phyloP scores from a whole-genome alignment of 1,139 yeast genomes.

The Insectozyma bohioensis region DNA sequence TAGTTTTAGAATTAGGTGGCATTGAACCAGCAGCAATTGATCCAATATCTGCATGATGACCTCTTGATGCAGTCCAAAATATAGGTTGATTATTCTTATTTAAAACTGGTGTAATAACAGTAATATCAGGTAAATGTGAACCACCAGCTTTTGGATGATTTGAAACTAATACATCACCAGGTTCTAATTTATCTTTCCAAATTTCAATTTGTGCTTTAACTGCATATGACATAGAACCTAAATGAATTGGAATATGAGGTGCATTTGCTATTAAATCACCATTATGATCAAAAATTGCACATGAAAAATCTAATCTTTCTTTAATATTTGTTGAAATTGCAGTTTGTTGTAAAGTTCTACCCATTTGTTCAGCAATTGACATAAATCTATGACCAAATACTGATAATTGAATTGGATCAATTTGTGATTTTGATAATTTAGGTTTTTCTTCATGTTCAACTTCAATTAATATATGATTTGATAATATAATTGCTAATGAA shows the following conservation, averaged over 20 bases:
- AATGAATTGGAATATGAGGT: constrained; percentile 84
- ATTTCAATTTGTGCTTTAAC: constrained; percentile 63
- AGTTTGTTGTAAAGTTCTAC: constrained; percentile 74
- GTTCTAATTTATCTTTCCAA: constrained; percentile 60
- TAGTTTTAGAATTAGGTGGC: constrained; percentile 48
- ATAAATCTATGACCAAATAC: constrained; percentile 83
- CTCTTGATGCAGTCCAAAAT: constrained; percentile 49
- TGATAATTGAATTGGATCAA: constrained; percentile 72
- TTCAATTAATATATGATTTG: constrained; percentile 47
- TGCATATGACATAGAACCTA: constrained; percentile 89
- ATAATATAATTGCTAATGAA: constrained; percentile 61
- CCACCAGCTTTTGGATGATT: constrained; percentile 84
- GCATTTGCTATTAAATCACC: constrained; percentile 86
- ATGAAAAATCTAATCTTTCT: constrained; percentile 80
- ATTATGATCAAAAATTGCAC: constrained; percentile 73
- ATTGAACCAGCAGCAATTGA: constrained; percentile 47
- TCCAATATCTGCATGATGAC: constrained; percentile 51
- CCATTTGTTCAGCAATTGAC: constrained; percentile 92
- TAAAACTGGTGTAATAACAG: constrained; percentile 68
- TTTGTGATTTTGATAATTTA: constrained; percentile 26
- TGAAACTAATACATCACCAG: constrained; percentile 75
- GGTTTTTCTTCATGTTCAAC: constrained; percentile 29
- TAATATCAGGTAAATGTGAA: constrained; percentile 80
- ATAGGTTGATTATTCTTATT: constrained; percentile 31
- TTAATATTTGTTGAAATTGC: constrained; percentile 85